Percentiles rank a stretch among this genome's conserved stretches.
Conservation (phyloP, 345 rosid species). For the Eucalyptus urophylla region DNA sequence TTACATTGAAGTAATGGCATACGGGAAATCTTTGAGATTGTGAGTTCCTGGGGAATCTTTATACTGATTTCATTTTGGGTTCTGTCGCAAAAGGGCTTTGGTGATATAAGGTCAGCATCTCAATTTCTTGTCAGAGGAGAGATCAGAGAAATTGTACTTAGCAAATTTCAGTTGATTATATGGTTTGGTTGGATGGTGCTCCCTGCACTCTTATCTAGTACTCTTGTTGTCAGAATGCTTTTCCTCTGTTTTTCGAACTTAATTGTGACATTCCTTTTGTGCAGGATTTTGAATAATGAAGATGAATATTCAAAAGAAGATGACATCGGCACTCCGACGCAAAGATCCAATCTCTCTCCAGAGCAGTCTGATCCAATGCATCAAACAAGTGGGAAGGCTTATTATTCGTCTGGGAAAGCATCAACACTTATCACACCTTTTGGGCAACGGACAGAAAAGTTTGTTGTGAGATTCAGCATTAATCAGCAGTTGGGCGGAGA, state of each 20-base stretch:
- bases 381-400: slow-evolving; percentile 32
- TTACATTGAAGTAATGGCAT: background rate
- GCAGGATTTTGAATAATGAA: slow-evolving; percentile 58
- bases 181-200: background rate
- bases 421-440: slow-evolving; percentile 67
- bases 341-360: slow-evolving; percentile 21
- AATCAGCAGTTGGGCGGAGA: slow-evolving; percentile 23
- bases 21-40: background rate
- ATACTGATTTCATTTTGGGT: background rate
- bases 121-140: background rate
- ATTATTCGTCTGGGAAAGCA: slow-evolving; percentile 51
- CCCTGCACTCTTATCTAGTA: background rate
- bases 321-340: slow-evolving; percentile 48
- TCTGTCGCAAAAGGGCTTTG: background rate
- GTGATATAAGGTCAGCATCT: background rate
- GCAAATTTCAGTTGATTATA: background rate
- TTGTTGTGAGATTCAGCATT: slow-evolving; percentile 50
- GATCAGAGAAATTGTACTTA: background rate
- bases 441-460: slow-evolving; percentile 54
- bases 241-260: background rate
- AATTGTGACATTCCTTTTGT: background rate
- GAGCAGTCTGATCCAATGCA: slow-evolving; percentile 31
- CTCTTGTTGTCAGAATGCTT: background rate
- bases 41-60: background rate
- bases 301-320: slow-evolving; percentile 40